Percentiles rank a stretch among this genome's conserved stretches.
Evolutionary conservation across 768 basidiomycete species (phyloP).

Genomic region (Ramaria sp.): DNA sequence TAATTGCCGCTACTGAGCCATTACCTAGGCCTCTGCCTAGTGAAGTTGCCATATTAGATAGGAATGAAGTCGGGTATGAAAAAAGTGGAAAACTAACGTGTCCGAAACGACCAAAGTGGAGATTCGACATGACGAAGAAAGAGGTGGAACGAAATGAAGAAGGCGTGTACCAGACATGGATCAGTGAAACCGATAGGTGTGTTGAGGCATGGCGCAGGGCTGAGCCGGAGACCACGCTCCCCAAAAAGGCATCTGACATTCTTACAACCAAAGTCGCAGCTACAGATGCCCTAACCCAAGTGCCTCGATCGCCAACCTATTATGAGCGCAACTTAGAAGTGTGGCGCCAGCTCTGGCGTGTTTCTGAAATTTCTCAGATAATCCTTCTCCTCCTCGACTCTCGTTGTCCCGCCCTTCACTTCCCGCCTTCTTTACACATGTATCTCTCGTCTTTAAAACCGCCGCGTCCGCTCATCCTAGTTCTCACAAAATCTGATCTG

Average conservation of each 20-base stretch:
- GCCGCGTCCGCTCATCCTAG: slow-evolving; percentile 47
- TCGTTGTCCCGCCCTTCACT: slow-evolving; percentile 80
- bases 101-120: slow-evolving; percentile 79
- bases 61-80: slow-evolving; percentile 14
- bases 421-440: slow-evolving; percentile 62
- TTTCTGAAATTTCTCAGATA: slow-evolving; percentile 84
- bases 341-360: slow-evolving; percentile 96
- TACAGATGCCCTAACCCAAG: neutral
- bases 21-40: slow-evolving; percentile 47
- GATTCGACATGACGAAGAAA: slow-evolving; percentile 74
- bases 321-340: slow-evolving; percentile 90
- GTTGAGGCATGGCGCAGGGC: slow-evolving; percentile 38
- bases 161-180: slow-evolving; percentile 72
- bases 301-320: slow-evolving; percentile 5
- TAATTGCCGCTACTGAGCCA: slow-evolving; percentile 39
- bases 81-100: slow-evolving; percentile 23
- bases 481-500: slow-evolving; percentile 85
- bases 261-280: slow-evolving; percentile 6
- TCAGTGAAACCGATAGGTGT: slow-evolving; percentile 47
- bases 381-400: slow-evolving; percentile 82
- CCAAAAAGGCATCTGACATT: slow-evolving; percentile 11
- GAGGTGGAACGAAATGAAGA: slow-evolving; percentile 90
- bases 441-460: slow-evolving; percentile 37
- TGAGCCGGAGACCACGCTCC: neutral
- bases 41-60: slow-evolving; percentile 27